These are phyloP conservation scores for Hemisphaericaspora subhashii DNA, from an alignment of 1,139 yeast genomes.

Conservation along the genomic window DNA sequence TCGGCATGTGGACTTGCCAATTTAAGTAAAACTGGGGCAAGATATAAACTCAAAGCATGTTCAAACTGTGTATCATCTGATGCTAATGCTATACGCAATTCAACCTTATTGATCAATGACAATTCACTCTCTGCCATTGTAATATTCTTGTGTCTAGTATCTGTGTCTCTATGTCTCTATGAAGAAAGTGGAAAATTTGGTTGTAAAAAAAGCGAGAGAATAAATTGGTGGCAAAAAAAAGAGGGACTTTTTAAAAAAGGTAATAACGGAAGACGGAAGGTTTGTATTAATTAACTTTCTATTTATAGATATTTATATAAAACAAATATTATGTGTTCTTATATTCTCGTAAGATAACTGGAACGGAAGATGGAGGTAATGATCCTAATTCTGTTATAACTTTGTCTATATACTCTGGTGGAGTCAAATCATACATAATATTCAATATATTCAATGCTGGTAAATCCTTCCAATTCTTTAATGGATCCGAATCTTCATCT, in stretches of 20 bases:
- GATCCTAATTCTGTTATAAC: slow-evolving; percentile 96
- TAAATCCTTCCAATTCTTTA: slow-evolving; percentile 64
- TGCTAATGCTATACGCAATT: slow-evolving; percentile 79
- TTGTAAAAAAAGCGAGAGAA: not conserved
- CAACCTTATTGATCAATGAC: slow-evolving; percentile 70
- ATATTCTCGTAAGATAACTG: slow-evolving; percentile 92
- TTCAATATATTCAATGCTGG: slow-evolving; percentile 73
- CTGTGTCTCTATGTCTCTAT: too few species aligned
- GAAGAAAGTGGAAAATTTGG: not conserved
- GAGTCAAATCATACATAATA: slow-evolving; percentile 90
- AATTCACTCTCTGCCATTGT: slow-evolving; percentile 53
- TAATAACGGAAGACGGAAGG: not conserved
- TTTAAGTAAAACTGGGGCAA: slow-evolving; percentile 78
- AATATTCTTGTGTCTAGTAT: slow-evolving; percentile 1
- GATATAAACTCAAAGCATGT: slow-evolving; percentile 56
- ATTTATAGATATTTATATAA: not conserved
- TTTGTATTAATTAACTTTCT: not conserved
- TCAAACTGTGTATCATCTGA: slow-evolving; percentile 66
- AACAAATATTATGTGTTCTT: slow-evolving; percentile 44
- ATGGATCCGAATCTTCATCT: slow-evolving; percentile 26
- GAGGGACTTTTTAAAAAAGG: not conserved
- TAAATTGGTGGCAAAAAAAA: slow-evolving; percentile 10
- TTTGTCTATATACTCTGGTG: slow-evolving; percentile 90
- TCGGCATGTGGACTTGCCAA: slow-evolving; percentile 67
- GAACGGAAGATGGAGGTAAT: slow-evolving; percentile 95